Evolutionary conservation across 257 asterid species (phyloP).

Genomic region (Nicotiana sylvestris): DNA sequence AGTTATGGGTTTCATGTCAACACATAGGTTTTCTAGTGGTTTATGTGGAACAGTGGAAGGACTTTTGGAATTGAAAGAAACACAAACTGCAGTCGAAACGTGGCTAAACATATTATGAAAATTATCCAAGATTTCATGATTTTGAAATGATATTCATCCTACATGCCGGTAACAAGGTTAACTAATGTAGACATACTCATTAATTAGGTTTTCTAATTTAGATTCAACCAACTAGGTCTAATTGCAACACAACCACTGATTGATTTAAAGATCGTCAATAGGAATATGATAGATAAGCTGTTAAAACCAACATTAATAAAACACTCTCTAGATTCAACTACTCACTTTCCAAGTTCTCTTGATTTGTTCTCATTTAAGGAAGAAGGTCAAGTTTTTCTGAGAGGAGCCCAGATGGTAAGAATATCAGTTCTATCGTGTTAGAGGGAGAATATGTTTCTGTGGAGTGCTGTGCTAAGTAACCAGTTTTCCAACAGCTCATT

Average conservation of each 20-base stretch:
- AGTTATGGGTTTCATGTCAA: neutral
- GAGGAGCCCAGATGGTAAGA: neutral
- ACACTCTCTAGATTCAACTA: too few relatives aligned
- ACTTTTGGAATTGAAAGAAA: neutral
- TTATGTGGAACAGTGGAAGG: neutral
- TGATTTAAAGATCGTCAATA: neutral
- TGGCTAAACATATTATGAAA: neutral
- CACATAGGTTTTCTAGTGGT: neutral
- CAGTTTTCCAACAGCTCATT: neutral
- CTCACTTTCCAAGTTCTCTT: too few relatives aligned
- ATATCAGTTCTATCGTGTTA: neutral
- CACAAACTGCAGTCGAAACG: neutral
- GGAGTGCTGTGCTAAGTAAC: neutral
- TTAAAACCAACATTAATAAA: too few relatives aligned
- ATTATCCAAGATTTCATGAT: neutral
- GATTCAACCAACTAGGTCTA: neutral
- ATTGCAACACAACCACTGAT: neutral
- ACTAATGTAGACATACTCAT: neutral
- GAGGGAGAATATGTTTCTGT: neutral
- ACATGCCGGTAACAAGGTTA: neutral
- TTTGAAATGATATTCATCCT: neutral
- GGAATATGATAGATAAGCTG: too few relatives aligned
- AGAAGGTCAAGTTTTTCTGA: neutral
- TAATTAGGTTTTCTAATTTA: neutral
- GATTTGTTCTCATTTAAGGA: too few relatives aligned